Evolutionary conservation across 148 eudicot genomes (phyloP), one percentile per base, ranked within the genome.

Genomic region (Pharnaceum exiguum): DNA sequence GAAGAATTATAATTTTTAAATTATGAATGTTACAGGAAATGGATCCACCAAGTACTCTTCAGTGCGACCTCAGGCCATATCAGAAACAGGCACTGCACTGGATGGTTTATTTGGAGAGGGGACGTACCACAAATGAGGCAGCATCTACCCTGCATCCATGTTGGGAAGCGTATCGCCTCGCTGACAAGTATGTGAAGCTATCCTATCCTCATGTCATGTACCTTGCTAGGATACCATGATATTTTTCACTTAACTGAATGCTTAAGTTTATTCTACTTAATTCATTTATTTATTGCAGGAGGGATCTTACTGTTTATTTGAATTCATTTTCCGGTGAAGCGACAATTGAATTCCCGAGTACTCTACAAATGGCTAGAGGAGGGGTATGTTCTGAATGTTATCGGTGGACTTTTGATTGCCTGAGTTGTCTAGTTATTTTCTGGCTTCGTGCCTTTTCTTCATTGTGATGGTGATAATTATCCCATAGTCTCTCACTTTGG

Each of bases 261-360:
- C 13, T 46, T 38, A 40, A 32, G 16, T 30, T 55, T 48, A 16
- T 60, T 40, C 46, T n/a, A n/a, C n/a, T n/a, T n/a, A n/a, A n/a
- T n/a, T n/a, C n/a, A n/a, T n/a, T 64, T 57, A 7, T 69, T 50
- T 59, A 66, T 50, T 79, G 59, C 69, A 93, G 99, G 95, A 89
- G 95, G 77, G 77, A 72, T 36, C 74, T 81, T 65, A 72, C 78
- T 49, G 73, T 93, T 26, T 93, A 88, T 68, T 57, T 93, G 79
- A 88, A 93, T 79, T 74, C 90, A 68, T 93, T 93, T 75, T 88
- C 98, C 15, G 98, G 98, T 51, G 98, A 93, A 78, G 95, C 90
- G 37, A 77, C 91, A 12, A 74, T 67, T 47, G 96, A 93, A 76
- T 93, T 93, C 58, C 98, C 98, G 3, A 93, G 98, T 75, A 88